Conservation (phyloP, 495 filamentous ascomycete species). For the Penicillium flavigenum region DNA sequence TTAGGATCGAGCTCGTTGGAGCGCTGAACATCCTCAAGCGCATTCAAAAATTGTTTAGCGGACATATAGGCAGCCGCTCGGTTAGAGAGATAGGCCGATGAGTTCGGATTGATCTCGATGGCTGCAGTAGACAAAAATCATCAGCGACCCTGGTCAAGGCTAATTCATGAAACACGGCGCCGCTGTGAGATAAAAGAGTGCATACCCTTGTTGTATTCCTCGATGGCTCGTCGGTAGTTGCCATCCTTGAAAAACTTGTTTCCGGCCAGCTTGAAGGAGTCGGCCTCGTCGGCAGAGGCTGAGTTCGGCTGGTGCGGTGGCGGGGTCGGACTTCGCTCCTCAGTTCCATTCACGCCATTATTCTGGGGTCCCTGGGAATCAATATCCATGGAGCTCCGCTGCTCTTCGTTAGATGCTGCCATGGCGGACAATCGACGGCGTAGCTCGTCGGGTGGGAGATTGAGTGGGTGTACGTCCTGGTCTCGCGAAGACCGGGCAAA, state of each 20-base stretch:
- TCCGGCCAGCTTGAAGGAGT: slow-evolving; percentile 84
- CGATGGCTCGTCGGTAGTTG: slow-evolving; percentile 80
- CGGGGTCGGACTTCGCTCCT: slow-evolving; percentile 65
- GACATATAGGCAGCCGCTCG: slow-evolving; percentile 92
- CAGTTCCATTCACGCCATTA: slow-evolving; percentile 55
- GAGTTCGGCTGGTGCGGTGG: slow-evolving; percentile 69
- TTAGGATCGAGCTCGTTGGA: slow-evolving; percentile 78
- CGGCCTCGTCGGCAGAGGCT: slow-evolving; percentile 68
- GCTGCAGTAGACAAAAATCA: slow-evolving; percentile 50
- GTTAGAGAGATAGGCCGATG: slow-evolving; percentile 90
- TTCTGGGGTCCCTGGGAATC: slow-evolving; percentile 51
- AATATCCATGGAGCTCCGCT: slow-evolving; percentile 71
- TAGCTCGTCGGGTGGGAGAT: slow-evolving; percentile 81
- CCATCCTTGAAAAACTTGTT: slow-evolving; percentile 96
- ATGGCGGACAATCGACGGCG: slow-evolving; percentile 67
- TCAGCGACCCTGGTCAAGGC: slow-evolving; percentile 11
- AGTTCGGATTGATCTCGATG: slow-evolving; percentile 65
- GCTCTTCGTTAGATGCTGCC: slow-evolving; percentile 60
- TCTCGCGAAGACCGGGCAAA: slow-evolving; percentile 56
- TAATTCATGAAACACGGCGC: neutral
- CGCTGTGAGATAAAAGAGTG: slow-evolving; percentile 3
- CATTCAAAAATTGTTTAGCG: slow-evolving; percentile 69
- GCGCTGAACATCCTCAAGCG: slow-evolving; percentile 78
- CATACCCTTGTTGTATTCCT: slow-evolving; percentile 91
- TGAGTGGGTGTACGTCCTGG: slow-evolving; percentile 75